Evolutionary conservation across 2,329 filamentous ascomycete genomes (phyloP), one percentile per base, ranked within the genome.

Genomic region (Diaporthe nobilis): DNA sequence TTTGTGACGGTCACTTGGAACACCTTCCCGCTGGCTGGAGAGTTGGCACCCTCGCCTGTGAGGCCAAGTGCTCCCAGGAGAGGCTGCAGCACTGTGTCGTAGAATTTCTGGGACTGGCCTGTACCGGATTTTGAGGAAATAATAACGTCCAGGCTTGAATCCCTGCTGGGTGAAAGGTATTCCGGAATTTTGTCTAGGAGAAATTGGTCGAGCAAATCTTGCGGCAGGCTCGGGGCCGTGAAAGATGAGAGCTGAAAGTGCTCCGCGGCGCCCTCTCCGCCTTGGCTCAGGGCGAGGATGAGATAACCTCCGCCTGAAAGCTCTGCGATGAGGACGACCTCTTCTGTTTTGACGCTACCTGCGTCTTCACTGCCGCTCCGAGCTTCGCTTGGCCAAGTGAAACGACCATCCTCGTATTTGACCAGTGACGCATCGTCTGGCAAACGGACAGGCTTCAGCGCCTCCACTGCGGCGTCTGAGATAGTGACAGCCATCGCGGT

Each of bases 121-220:
- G 88, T 89, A 20, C 94, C 94, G 0, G 94, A 94, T 28, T 86
- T 86, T 0, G 89, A 92, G 1, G 94, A 95, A 25, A 95, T 87
- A 31, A 96, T 82, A 25, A 95, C 86, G 79, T 94, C 88, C n/a
- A 92, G 82, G 17, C 83, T 77, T n/a, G 79, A 81, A 31, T 71
- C 76, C 15, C 72, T 57, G 2, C 77, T 73, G 22, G 31, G 77
- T 76, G 31, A 81, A 75, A 65, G 81, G 73, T n/a, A 82, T 6
- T 78, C 65, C 0, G 89, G 89, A 9, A 87, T 75, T 4, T 78
- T 78, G 5, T 76, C 71, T 20, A 89, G 77, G 34, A 86, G 77
- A 74, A 86, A 84, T 8, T 79, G 79, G 22, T 83, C 79, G 7
- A 87, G 80, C 3, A 87, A 80, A 2, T 81, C 77, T 22, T 84